These are phyloP conservation scores for Dovyalis caffra DNA, from an alignment of 345 rosid species.

Conservation along the genomic window DNA sequence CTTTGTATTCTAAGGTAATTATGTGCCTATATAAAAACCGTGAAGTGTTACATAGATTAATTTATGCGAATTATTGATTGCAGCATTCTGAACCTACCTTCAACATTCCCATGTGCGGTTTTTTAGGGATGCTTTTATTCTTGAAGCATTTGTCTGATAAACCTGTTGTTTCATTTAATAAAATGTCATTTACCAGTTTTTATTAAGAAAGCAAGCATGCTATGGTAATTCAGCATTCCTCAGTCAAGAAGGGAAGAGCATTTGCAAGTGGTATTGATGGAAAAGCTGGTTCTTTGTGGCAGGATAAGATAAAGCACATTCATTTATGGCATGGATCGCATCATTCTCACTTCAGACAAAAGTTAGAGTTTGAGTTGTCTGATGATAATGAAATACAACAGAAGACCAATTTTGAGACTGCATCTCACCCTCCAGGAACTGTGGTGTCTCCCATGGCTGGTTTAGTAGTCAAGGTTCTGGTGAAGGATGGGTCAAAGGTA, in stretches of 20 bases:
- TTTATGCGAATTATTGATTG: constrained; percentile 1
- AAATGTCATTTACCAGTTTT: neutral
- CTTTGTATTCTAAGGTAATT: constrained; percentile 62
- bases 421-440: constrained; percentile 60
- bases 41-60: neutral
- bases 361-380: constrained; percentile 51
- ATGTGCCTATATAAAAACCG: neutral
- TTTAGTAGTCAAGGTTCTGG: constrained; percentile 82
- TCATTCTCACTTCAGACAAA: constrained; percentile 67
- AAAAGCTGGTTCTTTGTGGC: constrained; percentile 25
- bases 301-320: constrained; percentile 65
- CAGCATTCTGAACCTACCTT: neutral
- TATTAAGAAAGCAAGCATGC: neutral
- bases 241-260: neutral
- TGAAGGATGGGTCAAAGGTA: constrained; percentile 60
- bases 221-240: neutral
- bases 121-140: neutral
- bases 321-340: constrained; percentile 71
- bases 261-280: constrained; percentile 16
- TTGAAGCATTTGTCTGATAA: constrained; percentile 4
- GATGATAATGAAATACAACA: constrained; percentile 59
- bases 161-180: neutral
- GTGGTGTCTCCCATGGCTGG: constrained; percentile 96
- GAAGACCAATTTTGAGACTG: constrained; percentile 45
- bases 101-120: neutral